Percentiles rank a stretch among this genome's conserved stretches.
Evolutionary conservation across 768 basidiomycete genomes (phyloP).

Genomic region (Agaricus sinodeliciosus): DNA sequence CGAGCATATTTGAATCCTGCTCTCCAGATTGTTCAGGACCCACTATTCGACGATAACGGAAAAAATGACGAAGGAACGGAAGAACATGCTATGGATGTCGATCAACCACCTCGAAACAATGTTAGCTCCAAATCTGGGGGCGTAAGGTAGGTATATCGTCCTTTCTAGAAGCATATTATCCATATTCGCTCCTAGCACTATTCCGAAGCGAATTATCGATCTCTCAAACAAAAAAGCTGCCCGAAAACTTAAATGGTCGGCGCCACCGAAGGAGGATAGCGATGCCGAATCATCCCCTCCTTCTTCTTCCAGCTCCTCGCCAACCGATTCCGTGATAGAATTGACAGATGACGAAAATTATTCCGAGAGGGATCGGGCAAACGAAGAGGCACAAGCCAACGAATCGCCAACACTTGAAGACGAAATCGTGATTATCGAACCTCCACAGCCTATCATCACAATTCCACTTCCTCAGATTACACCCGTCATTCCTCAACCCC

Average conservation of each 20-base stretch:
- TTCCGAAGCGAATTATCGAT: neutral
- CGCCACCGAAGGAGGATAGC: neutral
- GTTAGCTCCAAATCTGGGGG: neutral
- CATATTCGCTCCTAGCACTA: neutral
- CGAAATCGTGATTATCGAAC: slow-evolving; percentile 11
- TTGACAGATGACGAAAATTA: neutral
- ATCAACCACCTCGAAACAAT: neutral
- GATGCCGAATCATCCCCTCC: neutral
- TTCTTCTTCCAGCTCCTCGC: slow-evolving; percentile 2
- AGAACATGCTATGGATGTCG: slow-evolving; percentile 9
- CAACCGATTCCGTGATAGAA: neutral
- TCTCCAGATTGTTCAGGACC: neutral
- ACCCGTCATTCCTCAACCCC: neutral
- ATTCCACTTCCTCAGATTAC: slow-evolving; percentile 15
- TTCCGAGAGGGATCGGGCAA: slow-evolving; percentile 1
- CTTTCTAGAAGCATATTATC: neutral
- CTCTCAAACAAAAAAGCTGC: slow-evolving; percentile 3
- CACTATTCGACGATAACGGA: neutral
- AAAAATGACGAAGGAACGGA: neutral
- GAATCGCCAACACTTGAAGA: slow-evolving; percentile 3
- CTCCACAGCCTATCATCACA: slow-evolving; percentile 14
- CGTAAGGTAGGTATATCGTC: too few species aligned
- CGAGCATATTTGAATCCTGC: slow-evolving; percentile 3
- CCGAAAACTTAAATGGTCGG: slow-evolving; percentile 1
- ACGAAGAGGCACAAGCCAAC: neutral